Conservation (phyloP, 768 basidiomycete genomes). For the Mycena rosella region DNA sequence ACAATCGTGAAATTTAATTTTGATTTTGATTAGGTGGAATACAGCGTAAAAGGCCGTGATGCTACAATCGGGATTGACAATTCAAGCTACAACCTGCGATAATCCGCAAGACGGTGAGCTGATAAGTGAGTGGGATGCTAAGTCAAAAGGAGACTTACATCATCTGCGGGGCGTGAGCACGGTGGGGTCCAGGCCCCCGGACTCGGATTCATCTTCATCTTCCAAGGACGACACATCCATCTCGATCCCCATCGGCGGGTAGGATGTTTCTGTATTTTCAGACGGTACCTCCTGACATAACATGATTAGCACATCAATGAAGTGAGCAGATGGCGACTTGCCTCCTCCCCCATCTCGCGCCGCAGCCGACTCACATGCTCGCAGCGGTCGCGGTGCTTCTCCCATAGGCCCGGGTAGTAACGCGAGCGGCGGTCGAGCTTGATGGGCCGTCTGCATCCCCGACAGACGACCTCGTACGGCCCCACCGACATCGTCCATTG, state of each 20-base stretch:
- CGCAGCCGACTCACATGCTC: conserved; percentile 6
- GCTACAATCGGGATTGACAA: neutral
- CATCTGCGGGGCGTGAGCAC: too few species aligned
- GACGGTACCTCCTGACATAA: too few species aligned
- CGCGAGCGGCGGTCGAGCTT: conserved; percentile 19
- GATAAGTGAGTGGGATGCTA: neutral
- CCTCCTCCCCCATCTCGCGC: neutral
- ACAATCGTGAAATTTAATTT: conserved; percentile 19
- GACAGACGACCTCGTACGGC: conserved; percentile 18
- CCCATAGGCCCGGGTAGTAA: conserved; percentile 24
- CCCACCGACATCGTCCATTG: neutral
- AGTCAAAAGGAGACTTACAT: too few species aligned
- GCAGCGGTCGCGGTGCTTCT: conserved; percentile 28
- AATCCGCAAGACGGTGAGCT: neutral
- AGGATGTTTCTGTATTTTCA: too few species aligned
- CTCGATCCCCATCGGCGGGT: too few species aligned
- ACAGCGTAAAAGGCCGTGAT: conserved; percentile 13
- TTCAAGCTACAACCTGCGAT: neutral
- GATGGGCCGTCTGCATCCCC: conserved; percentile 14
- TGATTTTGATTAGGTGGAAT: conserved; percentile 13
- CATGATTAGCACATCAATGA: neutral
- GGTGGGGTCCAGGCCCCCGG: too few species aligned
- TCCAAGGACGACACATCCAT: too few species aligned
- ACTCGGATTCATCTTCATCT: too few species aligned
- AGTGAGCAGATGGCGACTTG: neutral